A percentile compares a stretch with the other conserved stretches of the same genome.
These are phyloP conservation scores for Colletotrichum phormii DNA, from an alignment of 2,329 filamentous ascomycete genomes.

Conservation along the genomic window DNA sequence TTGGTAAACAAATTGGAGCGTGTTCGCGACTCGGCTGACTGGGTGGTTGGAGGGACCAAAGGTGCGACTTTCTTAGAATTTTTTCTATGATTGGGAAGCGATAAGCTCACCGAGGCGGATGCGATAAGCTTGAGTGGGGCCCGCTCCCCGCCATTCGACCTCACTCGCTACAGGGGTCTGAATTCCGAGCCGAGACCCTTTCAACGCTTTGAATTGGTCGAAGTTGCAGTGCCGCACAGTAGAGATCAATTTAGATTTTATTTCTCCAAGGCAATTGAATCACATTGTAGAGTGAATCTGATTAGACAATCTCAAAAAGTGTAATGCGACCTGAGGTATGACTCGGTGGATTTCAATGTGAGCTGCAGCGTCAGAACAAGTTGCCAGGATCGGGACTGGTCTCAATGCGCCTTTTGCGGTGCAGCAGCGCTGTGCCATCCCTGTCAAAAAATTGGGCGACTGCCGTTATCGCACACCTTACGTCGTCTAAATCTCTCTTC, in stretches of 20 bases:
- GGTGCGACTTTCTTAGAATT: slow-evolving; percentile 36
- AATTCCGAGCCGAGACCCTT: neutral
- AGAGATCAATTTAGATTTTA: neutral
- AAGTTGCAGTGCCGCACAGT: neutral
- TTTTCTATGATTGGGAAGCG: slow-evolving; percentile 35
- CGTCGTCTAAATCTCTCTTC: slow-evolving; percentile 25
- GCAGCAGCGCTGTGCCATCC: slow-evolving; percentile 7
- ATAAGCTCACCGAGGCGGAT: slow-evolving; percentile 36
- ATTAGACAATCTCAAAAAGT: too few species aligned
- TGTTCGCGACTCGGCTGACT: slow-evolving; percentile 22
- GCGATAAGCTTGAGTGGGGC: slow-evolving; percentile 36
- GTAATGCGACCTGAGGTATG: too few species aligned
- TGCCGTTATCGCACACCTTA: slow-evolving; percentile 29
- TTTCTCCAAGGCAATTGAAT: too few species aligned
- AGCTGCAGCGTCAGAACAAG: neutral
- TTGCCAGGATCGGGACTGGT: neutral
- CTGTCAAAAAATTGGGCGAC: slow-evolving; percentile 21
- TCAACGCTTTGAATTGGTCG: neutral
- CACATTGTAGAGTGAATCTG: too few species aligned
- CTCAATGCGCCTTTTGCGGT: slow-evolving; percentile 11
- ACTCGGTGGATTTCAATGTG: too few species aligned
- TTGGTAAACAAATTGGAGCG: slow-evolving; percentile 12
- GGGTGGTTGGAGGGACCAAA: slow-evolving; percentile 19
- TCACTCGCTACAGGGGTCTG: slow-evolving; percentile 10
- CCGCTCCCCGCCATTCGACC: slow-evolving; percentile 22